Evolutionary conservation across 352 stramenopile species (phyloP), one percentile per base, ranked within the genome.

Genomic region (Phytophthora rubi): DNA sequence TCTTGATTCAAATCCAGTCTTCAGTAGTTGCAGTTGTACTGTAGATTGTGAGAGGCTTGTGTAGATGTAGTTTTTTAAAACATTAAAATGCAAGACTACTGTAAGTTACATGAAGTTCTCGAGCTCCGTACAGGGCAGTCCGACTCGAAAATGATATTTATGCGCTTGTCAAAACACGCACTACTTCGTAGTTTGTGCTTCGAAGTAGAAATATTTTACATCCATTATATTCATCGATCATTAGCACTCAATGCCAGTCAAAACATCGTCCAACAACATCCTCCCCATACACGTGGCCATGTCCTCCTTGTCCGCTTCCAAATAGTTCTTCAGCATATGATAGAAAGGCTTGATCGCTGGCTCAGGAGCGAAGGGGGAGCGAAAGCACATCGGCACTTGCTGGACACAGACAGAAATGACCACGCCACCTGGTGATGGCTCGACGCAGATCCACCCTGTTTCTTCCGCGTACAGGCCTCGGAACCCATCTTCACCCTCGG

Each of bases 361-460:
- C 23, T 81, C 51, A n/a, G 53, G 44, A 13, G 2, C 5, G 1
- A 30, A 2, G 16, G 39, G 3, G 44, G 16, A 9, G n/a, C 47
- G 18, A 28, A 48, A 61, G 47, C 8, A 59, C 48, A 72, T 76
- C 6, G 73, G 73, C 0, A 81, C 66, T 53, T 84, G 61, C 23
- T 76, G 63, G 7, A 72, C 70, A 26, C 77, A 85, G 10, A 70
- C 70, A 23, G 80, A 68, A 53, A 80, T 59, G 12, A 78, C 51
- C 0, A 75, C 67, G 23, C 57, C 62, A 1, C 45, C 59, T 13
- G 12, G 4, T 0, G 56, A 58, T 35, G 52, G 62, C 10, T 62
- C 47, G 12, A 76, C 7, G 33, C 23, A 42, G 15, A 75, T 23
- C 71, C 71, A 79, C 1, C 49, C 62, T 2, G 61, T 73, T 60